Base-by-base conservation (phyloP, 2,329 filamentous ascomycete genomes). In the Hypoxylon sp. region DNA sequence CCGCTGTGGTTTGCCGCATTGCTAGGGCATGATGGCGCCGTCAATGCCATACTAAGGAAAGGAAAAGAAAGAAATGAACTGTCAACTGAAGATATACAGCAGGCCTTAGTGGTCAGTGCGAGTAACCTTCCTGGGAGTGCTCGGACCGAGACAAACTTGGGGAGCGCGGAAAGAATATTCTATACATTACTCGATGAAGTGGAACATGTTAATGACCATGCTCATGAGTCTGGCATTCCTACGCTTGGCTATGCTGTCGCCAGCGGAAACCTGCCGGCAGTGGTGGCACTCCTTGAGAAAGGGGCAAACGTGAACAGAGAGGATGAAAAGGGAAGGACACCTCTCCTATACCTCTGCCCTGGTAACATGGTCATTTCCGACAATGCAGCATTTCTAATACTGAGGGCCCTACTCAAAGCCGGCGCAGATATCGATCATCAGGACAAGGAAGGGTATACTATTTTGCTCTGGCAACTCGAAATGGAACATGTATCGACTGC, bases 231-330 rank as follows among this genome's bases (percentile, higher is more conserved):
- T 21, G 24, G 51, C 21, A 24, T 27, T 8, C 24, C 32, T 27
- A 24, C 52, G 32, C 52, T 63, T 21, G 47, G 27, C 21, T 51
- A 51, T 19, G 46, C 32, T 27, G 44, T 44, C 39, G 53, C 32
- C 11, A 46, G 52, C 0, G 24, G 35, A 24, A 17, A 51, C 10
- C 35, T 48, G 15, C 29, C 46, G 29, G 52, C 53, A 21, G 52
- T 32, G 42, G 46, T 42, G 11, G 46, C 52, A 7, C 60, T 44
- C 29, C 24, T 63, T 7, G 35, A 27, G 32, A 63, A 57, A 27
- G 60, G 60, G 10, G 52, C 32, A 44, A 56, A 56, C 42, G n/a
- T 62, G 42, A 51, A 62, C 32, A 50, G 13, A 11, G 7, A 37
- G 11, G 42, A 55, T 19, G 35, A 31, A 50, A 15, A 51, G 4